These are phyloP conservation scores for Xylaria polymorpha DNA, from an alignment of 2,329 filamentous ascomycete species.

Conservation along the genomic window DNA sequence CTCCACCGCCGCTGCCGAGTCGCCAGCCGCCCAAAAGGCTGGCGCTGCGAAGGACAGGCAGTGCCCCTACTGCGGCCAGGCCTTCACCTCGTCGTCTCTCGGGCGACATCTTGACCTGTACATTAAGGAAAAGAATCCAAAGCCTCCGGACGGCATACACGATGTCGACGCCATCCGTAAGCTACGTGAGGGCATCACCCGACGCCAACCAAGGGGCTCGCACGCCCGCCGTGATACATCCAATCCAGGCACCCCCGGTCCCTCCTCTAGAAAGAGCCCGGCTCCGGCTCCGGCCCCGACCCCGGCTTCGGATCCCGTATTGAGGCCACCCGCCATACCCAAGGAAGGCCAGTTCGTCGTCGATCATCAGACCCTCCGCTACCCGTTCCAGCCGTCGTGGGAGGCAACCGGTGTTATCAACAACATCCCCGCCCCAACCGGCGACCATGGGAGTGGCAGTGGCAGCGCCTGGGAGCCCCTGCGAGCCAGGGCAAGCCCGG, in stretches of 20 bases:
- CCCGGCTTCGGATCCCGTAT: conserved; percentile 50
- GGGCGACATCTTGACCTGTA: conserved; percentile 94
- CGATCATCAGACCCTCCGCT: conserved; percentile 66
- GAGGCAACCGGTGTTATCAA: conserved; percentile 83
- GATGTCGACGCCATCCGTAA: conserved; percentile 89
- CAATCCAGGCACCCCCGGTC: conserved; percentile 67
- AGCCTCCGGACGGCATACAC: conserved; percentile 86
- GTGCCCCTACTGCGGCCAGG: conserved; percentile 88
- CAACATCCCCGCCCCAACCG: conserved; percentile 68
- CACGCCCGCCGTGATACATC: conserved; percentile 69
- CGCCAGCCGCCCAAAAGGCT: conserved; percentile 55
- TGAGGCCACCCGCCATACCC: conserved; percentile 54
- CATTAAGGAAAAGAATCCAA: conserved; percentile 93
- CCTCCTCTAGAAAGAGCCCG: conserved; percentile 57
- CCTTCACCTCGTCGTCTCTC: conserved; percentile 92
- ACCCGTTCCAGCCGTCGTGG: conserved; percentile 72
- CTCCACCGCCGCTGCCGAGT: conserved; percentile 42
- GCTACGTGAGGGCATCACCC: conserved; percentile 85
- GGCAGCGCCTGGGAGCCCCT: conserved; percentile 49
- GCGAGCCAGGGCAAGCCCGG: conserved; percentile 37
- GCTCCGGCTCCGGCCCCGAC: conserved; percentile 20
- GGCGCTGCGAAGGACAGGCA: conserved; percentile 82
- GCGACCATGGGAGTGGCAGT: conserved; percentile 51
- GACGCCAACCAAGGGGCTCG: conserved; percentile 80
- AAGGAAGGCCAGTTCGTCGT: conserved; percentile 58